Percentiles rank a stretch among this genome's conserved stretches.
phyloP scores from a whole-genome alignment of 2,329 filamentous ascomycete genomes.

The Aspergillus novofumigatus region DNA sequence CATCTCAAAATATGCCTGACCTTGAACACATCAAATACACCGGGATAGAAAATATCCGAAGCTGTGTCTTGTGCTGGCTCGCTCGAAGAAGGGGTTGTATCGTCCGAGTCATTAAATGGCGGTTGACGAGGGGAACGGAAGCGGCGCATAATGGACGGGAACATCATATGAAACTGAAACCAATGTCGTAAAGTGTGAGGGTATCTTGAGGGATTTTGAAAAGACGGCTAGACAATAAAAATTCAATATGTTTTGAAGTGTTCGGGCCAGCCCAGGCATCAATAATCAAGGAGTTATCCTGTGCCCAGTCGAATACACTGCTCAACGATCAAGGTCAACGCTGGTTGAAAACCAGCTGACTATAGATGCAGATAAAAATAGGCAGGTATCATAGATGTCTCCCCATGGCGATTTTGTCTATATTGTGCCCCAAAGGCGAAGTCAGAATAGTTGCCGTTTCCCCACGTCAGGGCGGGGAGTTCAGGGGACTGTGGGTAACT shows the following conservation, averaged over 20 bases:
- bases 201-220: neutral
- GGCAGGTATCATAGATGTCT: neutral
- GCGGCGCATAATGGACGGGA: neutral
- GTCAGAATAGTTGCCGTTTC: neutral
- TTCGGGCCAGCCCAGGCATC: neutral
- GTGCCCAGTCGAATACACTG: neutral
- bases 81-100: neutral
- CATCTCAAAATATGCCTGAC: constrained; percentile 29
- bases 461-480: neutral
- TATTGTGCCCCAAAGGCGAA: neutral
- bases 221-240: too few species aligned
- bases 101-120: neutral
- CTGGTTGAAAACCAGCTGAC: neutral
- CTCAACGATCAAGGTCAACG: neutral
- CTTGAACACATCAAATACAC: constrained; percentile 30
- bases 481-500: neutral
- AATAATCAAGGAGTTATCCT: neutral
- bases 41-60: constrained; percentile 22
- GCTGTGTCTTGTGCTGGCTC: neutral
- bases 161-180: neutral
- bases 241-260: too few species aligned
- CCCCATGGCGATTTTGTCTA: neutral
- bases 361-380: neutral
- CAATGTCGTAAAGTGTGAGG: neutral
- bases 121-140: constrained; percentile 1